Evolutionary conservation across 2,329 filamentous ascomycete species (phyloP).

Genomic region (Blumeria graminis): DNA sequence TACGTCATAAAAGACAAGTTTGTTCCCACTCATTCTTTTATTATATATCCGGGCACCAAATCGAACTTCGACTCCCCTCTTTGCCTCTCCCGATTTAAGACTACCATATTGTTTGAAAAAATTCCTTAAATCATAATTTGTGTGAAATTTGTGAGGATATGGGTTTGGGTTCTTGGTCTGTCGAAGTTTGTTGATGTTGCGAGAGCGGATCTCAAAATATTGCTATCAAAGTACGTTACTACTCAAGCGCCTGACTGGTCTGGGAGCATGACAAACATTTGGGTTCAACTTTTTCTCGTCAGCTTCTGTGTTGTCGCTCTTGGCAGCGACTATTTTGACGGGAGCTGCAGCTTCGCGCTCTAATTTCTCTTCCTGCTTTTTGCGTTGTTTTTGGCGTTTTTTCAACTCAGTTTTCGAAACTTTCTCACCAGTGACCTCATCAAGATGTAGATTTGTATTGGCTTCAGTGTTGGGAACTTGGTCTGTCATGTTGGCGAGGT

Average conservation of each 20-base stretch:
- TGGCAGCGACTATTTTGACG: constrained; percentile 31
- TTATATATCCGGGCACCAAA: constrained; percentile 77
- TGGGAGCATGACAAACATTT: constrained; percentile 27
- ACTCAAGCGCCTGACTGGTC: constrained; percentile 1
- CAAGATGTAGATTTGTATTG: constrained; percentile 35
- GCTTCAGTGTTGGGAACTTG: too few species aligned
- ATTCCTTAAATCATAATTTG: constrained; percentile 58
- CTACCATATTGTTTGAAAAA: constrained; percentile 56
- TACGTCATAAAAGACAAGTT: constrained; percentile 82
- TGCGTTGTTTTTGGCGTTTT: constrained; percentile 80
- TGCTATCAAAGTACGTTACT: constrained; percentile 23
- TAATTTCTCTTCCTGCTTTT: constrained; percentile 70
- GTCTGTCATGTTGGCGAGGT: too few species aligned
- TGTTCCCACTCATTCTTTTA: constrained; percentile 57
- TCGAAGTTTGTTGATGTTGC: constrained; percentile 53
- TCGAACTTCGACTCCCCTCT: constrained; percentile 49
- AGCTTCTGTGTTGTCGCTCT: constrained; percentile 26
- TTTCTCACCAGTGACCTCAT: constrained; percentile 81
- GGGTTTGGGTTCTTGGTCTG: constrained; percentile 53
- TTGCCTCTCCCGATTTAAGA: constrained; percentile 70
- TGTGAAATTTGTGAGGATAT: constrained; percentile 84
- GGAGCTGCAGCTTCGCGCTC: constrained; percentile 52
- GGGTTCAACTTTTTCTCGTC: constrained; percentile 52
- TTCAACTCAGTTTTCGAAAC: constrained; percentile 75
- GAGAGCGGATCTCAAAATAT: constrained; percentile 93